Conservation (phyloP, 441 rosid genomes). For the Adansonia grandidieri region DNA sequence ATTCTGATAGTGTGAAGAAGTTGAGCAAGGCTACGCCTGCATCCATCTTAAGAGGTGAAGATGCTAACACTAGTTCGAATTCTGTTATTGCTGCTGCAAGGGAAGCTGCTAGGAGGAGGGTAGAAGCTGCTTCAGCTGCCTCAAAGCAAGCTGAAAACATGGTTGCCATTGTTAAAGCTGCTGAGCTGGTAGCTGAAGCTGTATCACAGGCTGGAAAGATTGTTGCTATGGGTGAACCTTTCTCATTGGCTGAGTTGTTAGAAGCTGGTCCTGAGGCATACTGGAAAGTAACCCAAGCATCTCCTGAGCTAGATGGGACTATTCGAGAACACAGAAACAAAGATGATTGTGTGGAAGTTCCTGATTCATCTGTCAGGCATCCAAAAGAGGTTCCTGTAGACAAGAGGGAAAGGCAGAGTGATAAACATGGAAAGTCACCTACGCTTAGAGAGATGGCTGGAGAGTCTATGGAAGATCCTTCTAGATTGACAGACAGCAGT, state of each 20-base stretch:
- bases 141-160: slow-evolving; percentile 91
- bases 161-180: slow-evolving; percentile 94
- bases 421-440: slow-evolving; percentile 44
- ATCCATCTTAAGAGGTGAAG: slow-evolving; percentile 64
- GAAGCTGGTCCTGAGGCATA: slow-evolving; percentile 76
- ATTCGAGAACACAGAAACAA: slow-evolving; percentile 32
- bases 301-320: slow-evolving; percentile 44
- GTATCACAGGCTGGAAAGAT: slow-evolving; percentile 94
- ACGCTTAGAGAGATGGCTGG: slow-evolving; percentile 39
- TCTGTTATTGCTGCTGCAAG: slow-evolving; percentile 78
- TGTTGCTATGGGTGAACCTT: slow-evolving; percentile 85
- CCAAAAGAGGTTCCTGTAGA: slow-evolving; percentile 42
- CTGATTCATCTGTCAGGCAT: slow-evolving; percentile 28
- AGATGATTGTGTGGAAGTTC: slow-evolving; percentile 30
- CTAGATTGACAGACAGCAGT: slow-evolving; percentile 46
- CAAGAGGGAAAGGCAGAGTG: slow-evolving; percentile 36
- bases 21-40: slow-evolving; percentile 58
- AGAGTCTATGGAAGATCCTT: slow-evolving; percentile 47
- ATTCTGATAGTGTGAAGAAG: slow-evolving; percentile 39
- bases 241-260: slow-evolving; percentile 61
- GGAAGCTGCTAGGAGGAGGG: slow-evolving; percentile 87
- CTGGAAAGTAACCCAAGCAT: slow-evolving; percentile 61
- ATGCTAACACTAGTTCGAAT: slow-evolving; percentile 56
- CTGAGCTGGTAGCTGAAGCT: slow-evolving; percentile 94
- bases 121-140: slow-evolving; percentile 95